Percentiles rank a stretch among this genome's conserved stretches.
phyloP scores from a whole-genome alignment of 2,329 filamentous ascomycete genomes.

The Apiospora malaysiana region DNA sequence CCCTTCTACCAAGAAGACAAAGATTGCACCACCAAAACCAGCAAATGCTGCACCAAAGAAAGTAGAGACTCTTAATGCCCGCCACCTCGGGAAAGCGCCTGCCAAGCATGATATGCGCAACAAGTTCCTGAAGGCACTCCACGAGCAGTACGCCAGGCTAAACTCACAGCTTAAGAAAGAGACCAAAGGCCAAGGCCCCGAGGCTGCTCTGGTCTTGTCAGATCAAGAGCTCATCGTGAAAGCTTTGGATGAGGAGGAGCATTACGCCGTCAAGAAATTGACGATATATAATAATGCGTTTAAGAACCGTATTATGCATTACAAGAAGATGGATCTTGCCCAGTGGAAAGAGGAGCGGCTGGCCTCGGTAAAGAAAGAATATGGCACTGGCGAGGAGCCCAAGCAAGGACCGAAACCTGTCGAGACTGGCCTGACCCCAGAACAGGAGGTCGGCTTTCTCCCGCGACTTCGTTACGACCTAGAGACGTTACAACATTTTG shows the following conservation, averaged over 20 bases:
- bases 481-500: conserved; percentile 66
- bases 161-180: conserved; percentile 66
- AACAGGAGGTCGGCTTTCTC: conserved; percentile 73
- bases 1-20: conserved; percentile 20
- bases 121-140: conserved; percentile 66
- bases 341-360: conserved; percentile 73
- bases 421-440: conserved; percentile 69
- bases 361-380: conserved; percentile 37
- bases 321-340: conserved; percentile 74
- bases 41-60: conserved; percentile 36
- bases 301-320: conserved; percentile 77
- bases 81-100: conserved; percentile 64
- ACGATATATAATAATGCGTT: conserved; percentile 83
- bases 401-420: conserved; percentile 57
- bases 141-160: conserved; percentile 69
- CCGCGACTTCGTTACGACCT: conserved; percentile 69
- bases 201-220: conserved; percentile 60
- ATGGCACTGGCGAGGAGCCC: conserved; percentile 40
- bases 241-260: conserved; percentile 80
- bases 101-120: conserved; percentile 62
- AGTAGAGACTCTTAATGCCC: conserved; percentile 69
- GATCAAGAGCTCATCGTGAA: conserved; percentile 71
- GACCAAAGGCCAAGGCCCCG: conserved; percentile 54
- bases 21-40: conserved; percentile 22
- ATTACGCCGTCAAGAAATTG: conserved; percentile 68